These are phyloP conservation scores for Hypoxylon lienhwacheense DNA, from an alignment of 495 filamentous ascomycete genomes.

Conservation along the genomic window DNA sequence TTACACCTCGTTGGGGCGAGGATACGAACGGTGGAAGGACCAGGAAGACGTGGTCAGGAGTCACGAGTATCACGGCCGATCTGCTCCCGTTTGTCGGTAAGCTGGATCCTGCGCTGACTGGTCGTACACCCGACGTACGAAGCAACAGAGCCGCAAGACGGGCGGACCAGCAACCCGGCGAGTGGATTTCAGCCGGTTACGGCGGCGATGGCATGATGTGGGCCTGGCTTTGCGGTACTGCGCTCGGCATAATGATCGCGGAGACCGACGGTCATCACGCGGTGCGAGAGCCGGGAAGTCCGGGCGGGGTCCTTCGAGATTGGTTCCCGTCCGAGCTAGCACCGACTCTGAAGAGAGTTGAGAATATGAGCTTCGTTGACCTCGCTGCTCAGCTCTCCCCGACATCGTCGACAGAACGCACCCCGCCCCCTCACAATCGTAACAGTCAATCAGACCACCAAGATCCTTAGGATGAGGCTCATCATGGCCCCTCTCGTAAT, in stretches of 20 bases:
- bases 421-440: too few relatives aligned
- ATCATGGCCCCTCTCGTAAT: too few relatives aligned
- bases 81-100: slow-evolving; percentile 51
- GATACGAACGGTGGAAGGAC: neutral
- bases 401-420: neutral
- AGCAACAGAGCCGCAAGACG: neutral
- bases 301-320: slow-evolving; percentile 1
- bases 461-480: too few relatives aligned
- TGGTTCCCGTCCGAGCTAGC: slow-evolving; percentile 43
- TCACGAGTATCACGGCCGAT: slow-evolving; percentile 52
- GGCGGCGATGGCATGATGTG: slow-evolving; percentile 53
- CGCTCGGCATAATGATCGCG: slow-evolving; percentile 46
- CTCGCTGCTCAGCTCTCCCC: slow-evolving; percentile 19
- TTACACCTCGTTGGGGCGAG: slow-evolving; percentile 13
- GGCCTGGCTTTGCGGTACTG: slow-evolving; percentile 50
- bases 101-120: slow-evolving; percentile 39
- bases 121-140: slow-evolving; percentile 1
- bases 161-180: slow-evolving; percentile 21
- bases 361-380: slow-evolving; percentile 21
- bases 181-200: slow-evolving; percentile 54
- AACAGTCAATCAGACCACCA: too few relatives aligned
- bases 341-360: slow-evolving; percentile 33
- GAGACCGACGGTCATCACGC: slow-evolving; percentile 22
- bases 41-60: slow-evolving; percentile 46
- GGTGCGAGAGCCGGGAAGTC: neutral